A percentile compares a stretch with the other conserved stretches of the same genome.
Evolutionary conservation across 495 filamentous ascomycete genomes (phyloP).

Genomic region (Tuber indicum): DNA sequence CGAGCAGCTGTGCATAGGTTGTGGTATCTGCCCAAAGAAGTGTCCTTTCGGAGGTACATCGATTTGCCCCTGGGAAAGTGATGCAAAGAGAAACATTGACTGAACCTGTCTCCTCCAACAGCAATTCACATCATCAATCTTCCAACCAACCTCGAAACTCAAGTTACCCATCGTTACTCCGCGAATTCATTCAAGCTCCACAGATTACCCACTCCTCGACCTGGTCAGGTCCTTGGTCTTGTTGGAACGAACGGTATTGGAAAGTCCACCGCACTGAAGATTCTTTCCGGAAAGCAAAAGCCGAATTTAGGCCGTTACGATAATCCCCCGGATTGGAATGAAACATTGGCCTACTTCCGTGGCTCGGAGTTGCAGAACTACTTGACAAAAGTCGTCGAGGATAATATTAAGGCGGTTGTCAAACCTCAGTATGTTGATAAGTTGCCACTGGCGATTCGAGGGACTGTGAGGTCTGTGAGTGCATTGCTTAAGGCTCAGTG

Average conservation of each 20-base stretch:
- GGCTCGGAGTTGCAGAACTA: conserved; percentile 98
- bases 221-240: conserved; percentile 92
- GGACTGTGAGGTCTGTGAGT: conserved; percentile 66
- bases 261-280: conserved; percentile 97
- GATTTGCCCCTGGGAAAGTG: background rate
- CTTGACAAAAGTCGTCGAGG: conserved; percentile 95
- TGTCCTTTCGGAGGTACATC: conserved; percentile 73
- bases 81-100: background rate
- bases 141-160: conserved; percentile 93
- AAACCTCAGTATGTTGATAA: conserved; percentile 99
- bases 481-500: conserved; percentile 64
- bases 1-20: conserved; percentile 89
- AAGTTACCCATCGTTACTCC: conserved; percentile 96
- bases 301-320: conserved; percentile 92
- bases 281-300: conserved; percentile 95
- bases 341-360: conserved; percentile 95
- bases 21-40: conserved; percentile 98
- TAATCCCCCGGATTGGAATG: conserved; percentile 97
- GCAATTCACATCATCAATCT: conserved; percentile 99
- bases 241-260: conserved; percentile 99
- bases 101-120: conserved; percentile 6
- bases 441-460: conserved; percentile 83
- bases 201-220: conserved; percentile 86
- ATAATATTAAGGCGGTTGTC: conserved; percentile 90
- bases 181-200: conserved; percentile 99